Conservation (phyloP, 306 rosid genomes). For the Cucurbita maxima region DNA sequence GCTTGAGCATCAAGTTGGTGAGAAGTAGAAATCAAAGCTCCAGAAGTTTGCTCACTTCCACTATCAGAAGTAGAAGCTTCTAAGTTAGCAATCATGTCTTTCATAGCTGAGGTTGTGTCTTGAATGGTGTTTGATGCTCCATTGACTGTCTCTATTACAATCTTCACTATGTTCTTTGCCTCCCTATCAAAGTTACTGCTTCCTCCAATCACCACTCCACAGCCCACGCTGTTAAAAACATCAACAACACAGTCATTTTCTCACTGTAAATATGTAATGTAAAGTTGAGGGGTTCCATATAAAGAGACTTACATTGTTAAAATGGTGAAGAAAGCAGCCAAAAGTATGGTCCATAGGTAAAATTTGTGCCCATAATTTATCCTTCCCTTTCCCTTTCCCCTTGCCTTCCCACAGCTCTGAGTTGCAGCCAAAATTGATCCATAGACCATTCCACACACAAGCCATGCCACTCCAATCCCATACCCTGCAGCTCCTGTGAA, state of each 20-base stretch:
- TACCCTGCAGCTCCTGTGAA: slow-evolving; percentile 61
- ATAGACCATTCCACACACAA: slow-evolving; percentile 48
- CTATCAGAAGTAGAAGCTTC: slow-evolving; percentile 12
- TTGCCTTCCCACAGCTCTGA: slow-evolving; percentile 11
- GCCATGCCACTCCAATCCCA: slow-evolving; percentile 47
- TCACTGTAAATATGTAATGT: too few relatives aligned
- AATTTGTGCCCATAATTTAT: slow-evolving; percentile 14
- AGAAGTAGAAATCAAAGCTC: slow-evolving; percentile 27
- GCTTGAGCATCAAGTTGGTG: slow-evolving; percentile 24
- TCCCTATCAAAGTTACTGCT: slow-evolving; percentile 32
- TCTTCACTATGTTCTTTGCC: slow-evolving; percentile 30
- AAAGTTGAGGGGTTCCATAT: too few relatives aligned
- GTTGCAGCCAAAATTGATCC: slow-evolving; percentile 19
- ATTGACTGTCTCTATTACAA: slow-evolving; percentile 42
- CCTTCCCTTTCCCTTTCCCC: slow-evolving; percentile 13
- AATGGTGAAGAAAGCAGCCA: slow-evolving; percentile 25
- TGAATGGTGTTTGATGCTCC: slow-evolving; percentile 41
- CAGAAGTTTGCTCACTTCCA: slow-evolving; percentile 3
- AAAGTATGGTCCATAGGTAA: slow-evolving; percentile 19
- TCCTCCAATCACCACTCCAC: slow-evolving; percentile 44
- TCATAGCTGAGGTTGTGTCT: slow-evolving; percentile 41
- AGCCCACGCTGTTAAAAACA: slow-evolving; percentile 25
- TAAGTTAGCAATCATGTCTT: slow-evolving; percentile 14
- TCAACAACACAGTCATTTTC: not conserved
- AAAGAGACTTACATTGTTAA: slow-evolving; percentile 39